Evolutionary conservation across 331 rosid species (phyloP).

Genomic region (Acacia concinna): DNA sequence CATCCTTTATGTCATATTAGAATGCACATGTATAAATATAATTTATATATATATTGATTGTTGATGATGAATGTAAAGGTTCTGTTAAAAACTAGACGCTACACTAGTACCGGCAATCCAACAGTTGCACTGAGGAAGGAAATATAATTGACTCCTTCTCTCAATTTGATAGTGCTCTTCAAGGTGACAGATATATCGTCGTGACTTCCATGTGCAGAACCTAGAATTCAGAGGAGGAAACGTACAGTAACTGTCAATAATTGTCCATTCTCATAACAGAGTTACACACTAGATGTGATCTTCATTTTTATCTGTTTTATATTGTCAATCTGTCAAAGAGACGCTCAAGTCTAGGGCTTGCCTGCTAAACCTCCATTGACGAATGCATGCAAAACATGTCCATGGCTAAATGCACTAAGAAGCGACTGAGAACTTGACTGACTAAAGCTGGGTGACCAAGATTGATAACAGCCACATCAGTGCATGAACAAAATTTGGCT

Average conservation of each 20-base stretch:
- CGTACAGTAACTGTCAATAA: not conserved
- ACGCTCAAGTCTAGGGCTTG: slow-evolving; percentile 34
- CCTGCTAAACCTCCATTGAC: slow-evolving; percentile 64
- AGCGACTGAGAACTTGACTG: slow-evolving; percentile 34
- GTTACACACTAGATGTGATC: not conserved
- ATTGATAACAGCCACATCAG: slow-evolving; percentile 19
- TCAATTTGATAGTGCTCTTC: slow-evolving; percentile 44
- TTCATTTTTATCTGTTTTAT: not conserved
- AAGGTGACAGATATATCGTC: slow-evolving; percentile 35
- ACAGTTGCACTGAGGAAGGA: slow-evolving; percentile 85
- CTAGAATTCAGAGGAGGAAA: slow-evolving; percentile 38
- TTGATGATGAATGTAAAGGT: slow-evolving; percentile 25
- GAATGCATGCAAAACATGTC: slow-evolving; percentile 72
- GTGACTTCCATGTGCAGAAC: slow-evolving; percentile 70
- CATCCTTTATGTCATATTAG: slow-evolving; percentile 52
- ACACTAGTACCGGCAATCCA: slow-evolving; percentile 73
- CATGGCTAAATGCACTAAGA: slow-evolving; percentile 52
- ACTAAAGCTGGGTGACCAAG: slow-evolving; percentile 43
- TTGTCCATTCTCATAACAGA: not conserved
- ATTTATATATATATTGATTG: no score
- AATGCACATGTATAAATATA: slow-evolving; percentile 23
- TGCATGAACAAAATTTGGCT: not conserved
- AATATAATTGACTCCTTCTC: slow-evolving; percentile 58
- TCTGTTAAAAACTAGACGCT: slow-evolving; percentile 17
- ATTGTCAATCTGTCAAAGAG: not conserved